These are phyloP conservation scores for Geosmithia flava DNA, from an alignment of 2,329 filamentous ascomycete species.

Conservation along the genomic window DNA sequence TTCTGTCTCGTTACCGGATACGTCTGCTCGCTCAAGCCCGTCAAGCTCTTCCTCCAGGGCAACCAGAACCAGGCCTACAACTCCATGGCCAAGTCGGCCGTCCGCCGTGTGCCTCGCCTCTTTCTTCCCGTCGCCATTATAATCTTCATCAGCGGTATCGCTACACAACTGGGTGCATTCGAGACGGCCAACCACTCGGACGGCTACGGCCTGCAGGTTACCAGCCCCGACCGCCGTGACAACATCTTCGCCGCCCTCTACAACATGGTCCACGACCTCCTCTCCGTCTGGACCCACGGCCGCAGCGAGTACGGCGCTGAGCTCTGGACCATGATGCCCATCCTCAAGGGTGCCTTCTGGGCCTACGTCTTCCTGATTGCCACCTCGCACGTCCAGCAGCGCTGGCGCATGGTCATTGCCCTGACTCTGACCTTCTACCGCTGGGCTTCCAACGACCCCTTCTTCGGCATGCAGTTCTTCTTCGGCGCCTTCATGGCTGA, in stretches of 20 bases:
- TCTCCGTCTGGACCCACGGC: conserved; percentile 37
- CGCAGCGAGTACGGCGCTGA: conserved; percentile 42
- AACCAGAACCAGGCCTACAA: conserved; percentile 38
- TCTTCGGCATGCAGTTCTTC: conserved; percentile 47
- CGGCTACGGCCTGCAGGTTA: conserved; percentile 44
- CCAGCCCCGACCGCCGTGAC: conserved; percentile 23
- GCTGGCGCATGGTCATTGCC: conserved; percentile 34
- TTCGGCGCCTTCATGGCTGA: conserved; percentile 51
- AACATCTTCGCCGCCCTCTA: conserved; percentile 4
- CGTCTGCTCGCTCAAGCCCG: conserved; percentile 49
- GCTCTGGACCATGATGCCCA: conserved; percentile 44
- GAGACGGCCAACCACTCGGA: conserved; percentile 41
- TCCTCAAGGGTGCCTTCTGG: conserved; percentile 40
- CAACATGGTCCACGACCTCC: conserved; percentile 26
- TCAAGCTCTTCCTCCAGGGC: conserved; percentile 40
- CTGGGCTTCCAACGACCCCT: conserved; percentile 20
- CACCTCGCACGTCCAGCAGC: conserved; percentile 33
- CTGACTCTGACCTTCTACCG: conserved; percentile 37
- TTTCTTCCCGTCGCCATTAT: conserved; percentile 44
- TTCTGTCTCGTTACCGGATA: conserved; percentile 55
- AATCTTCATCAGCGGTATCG: conserved; percentile 30
- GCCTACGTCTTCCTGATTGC: conserved; percentile 40
- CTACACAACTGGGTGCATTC: conserved; percentile 41
- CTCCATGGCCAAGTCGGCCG: conserved; percentile 42
- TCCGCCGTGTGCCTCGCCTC: conserved; percentile 44